Conservation (phyloP, 345 rosid species). For the Hirschfeldia incana region DNA sequence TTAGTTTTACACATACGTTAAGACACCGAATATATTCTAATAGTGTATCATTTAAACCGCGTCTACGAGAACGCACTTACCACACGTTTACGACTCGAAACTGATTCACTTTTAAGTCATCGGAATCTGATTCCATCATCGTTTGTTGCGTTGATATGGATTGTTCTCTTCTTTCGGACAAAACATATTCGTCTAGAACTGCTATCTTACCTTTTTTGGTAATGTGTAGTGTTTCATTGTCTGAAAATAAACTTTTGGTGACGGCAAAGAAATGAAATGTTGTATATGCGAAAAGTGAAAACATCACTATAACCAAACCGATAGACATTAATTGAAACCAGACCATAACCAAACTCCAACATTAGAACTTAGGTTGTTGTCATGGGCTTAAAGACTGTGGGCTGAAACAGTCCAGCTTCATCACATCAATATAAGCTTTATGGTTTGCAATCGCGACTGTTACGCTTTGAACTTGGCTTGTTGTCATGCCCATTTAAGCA, state of each 20-base stretch:
- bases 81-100: conserved; percentile 20
- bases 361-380: background rate
- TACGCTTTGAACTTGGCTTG: background rate
- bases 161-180: conserved; percentile 10
- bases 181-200: background rate
- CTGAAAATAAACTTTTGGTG: background rate
- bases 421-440: background rate
- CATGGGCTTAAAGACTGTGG: background rate
- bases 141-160: conserved; percentile 1
- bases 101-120: conserved; percentile 7
- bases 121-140: conserved; percentile 11
- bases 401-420: background rate
- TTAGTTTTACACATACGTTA: conserved; percentile 25
- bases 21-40: background rate
- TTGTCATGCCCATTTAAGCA: background rate
- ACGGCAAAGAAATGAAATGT: background rate
- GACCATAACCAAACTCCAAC: background rate
- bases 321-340: too few relatives aligned
- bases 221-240: background rate
- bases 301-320: too few relatives aligned
- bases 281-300: too few relatives aligned
- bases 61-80: background rate
- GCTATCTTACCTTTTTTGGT: background rate
- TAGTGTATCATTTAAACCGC: conserved; percentile 16
- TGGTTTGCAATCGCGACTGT: background rate